Evolutionary conservation across 441 rosid genomes (phyloP), one percentile per base, ranked within the genome.

Genomic region (Populus hybrid): DNA sequence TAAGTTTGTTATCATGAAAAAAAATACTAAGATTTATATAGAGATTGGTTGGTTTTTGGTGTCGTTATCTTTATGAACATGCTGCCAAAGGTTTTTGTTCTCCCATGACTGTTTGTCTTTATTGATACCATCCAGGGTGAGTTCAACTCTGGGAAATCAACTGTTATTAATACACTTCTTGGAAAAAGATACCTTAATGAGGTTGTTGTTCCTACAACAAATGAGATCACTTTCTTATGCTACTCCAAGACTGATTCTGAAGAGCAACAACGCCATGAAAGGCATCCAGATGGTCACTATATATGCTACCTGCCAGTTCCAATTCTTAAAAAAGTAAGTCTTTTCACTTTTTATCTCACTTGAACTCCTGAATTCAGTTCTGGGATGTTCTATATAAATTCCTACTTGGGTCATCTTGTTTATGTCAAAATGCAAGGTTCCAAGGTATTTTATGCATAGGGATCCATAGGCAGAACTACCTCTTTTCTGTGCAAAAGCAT

Each of bases 111-210:
- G 70, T 72, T n/a, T n/a, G 23, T 45, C 67, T 42, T 75, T 78
- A 75, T 83, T 88, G 77, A 63, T 80, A 74, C 66, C 74, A 66
- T 50, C 73, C 85, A 95, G 99, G 97, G 99, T 80, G 99, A 95
- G 76, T 94, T 91, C 74, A 95, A 94, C 84, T 92, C 99, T n/a
- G 99, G 99, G 40, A 95, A 95, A 89, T 92, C 99, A 70, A 88
- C 93, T 21, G 95, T 95, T 77, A 93, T 94, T 75, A 95, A 94
- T 83, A 95, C 99, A 20, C 92, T 95, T 83, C 97, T 95, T 74
- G 98, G 99, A 78, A 81, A 92, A 87, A 89, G 94, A 83, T 95
- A 90, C 67, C 95, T 95, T 71, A 92, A 89, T 78, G 97, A 90
- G 72, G 97, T 95, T 28, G 98, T 95, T 84, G 84, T 94, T 82